Conservation (phyloP, 2,329 filamentous ascomycete species). For the Trichoderma polysporum region DNA sequence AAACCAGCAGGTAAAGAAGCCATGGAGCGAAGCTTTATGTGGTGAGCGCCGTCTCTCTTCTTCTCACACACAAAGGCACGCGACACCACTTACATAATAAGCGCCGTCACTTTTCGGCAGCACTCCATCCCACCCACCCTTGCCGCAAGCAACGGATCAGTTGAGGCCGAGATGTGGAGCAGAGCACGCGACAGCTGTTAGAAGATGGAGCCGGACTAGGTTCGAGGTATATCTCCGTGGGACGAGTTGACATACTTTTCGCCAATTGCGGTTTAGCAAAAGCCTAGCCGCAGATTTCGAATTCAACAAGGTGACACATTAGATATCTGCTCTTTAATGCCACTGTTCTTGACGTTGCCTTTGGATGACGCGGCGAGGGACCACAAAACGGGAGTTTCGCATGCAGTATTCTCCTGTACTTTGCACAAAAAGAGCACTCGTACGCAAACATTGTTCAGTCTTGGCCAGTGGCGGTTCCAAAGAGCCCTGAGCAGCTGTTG, state of each 20-base stretch:
- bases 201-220: not conserved
- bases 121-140: not conserved
- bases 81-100: not conserved
- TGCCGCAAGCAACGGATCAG: not conserved
- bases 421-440: not conserved
- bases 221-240: not conserved
- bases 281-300: not conserved
- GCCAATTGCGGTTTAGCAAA: not conserved
- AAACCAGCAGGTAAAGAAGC: not conserved
- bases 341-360: not conserved
- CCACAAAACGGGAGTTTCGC: not conserved
- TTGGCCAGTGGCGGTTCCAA: not conserved
- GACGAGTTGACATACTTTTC: not conserved
- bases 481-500: not conserved
- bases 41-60: not conserved
- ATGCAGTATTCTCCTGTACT: not conserved
- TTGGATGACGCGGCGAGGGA: not conserved
- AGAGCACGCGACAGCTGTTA: conserved; percentile 14
- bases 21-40: conserved; percentile 14
- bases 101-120: not conserved
- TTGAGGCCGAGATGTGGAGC: conserved; percentile 6
- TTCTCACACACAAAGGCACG: not conserved
- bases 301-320: not conserved
- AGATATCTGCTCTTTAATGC: not conserved
- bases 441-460: not conserved